Conservation (phyloP, 495 filamentous ascomycete species). For the Penicillium nucicola region DNA sequence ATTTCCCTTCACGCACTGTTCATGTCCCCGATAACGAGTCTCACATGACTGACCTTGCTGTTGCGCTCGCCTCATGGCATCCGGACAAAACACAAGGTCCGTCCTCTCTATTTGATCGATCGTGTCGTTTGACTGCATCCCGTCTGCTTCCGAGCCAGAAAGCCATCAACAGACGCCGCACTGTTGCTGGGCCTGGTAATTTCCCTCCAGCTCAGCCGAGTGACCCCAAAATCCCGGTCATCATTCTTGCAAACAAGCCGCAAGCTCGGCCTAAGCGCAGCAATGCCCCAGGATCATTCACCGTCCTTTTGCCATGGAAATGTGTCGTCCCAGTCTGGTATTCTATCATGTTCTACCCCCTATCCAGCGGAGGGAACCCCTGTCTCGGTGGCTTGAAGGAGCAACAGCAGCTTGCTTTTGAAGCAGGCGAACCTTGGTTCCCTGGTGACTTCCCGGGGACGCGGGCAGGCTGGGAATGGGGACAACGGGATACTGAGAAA, state of each 20-base stretch:
- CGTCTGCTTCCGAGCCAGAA: slow-evolving; percentile 76
- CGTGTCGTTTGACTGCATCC: slow-evolving; percentile 56
- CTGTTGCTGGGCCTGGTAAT: slow-evolving; percentile 59
- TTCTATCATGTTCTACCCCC: slow-evolving; percentile 77
- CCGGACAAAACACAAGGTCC: slow-evolving; percentile 56
- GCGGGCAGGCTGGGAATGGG: slow-evolving; percentile 74
- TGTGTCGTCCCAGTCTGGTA: slow-evolving; percentile 87
- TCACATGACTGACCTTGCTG: slow-evolving; percentile 48
- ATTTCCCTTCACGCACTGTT: slow-evolving; percentile 55
- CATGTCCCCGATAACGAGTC: slow-evolving; percentile 30
- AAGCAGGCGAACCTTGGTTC: slow-evolving; percentile 78
- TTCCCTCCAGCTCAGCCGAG: slow-evolving; percentile 53
- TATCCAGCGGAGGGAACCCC: slow-evolving; percentile 74
- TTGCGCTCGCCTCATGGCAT: slow-evolving; percentile 66
- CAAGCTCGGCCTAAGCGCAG: slow-evolving; percentile 27
- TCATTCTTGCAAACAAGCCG: slow-evolving; percentile 61
- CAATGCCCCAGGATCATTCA: slow-evolving; percentile 72
- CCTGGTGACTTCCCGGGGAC: slow-evolving; percentile 87
- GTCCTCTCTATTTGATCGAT: slow-evolving; percentile 64
- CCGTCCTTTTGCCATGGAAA: slow-evolving; percentile 86
- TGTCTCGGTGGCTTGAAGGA: slow-evolving; percentile 82
- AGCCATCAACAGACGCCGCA: slow-evolving; percentile 81
- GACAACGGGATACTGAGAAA: slow-evolving; percentile 58
- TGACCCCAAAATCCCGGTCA: slow-evolving; percentile 82
- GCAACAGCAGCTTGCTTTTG: slow-evolving; percentile 76